phyloP scores from a whole-genome alignment of 257 asterid genomes.

The Ajuga chamaepitys region DNA sequence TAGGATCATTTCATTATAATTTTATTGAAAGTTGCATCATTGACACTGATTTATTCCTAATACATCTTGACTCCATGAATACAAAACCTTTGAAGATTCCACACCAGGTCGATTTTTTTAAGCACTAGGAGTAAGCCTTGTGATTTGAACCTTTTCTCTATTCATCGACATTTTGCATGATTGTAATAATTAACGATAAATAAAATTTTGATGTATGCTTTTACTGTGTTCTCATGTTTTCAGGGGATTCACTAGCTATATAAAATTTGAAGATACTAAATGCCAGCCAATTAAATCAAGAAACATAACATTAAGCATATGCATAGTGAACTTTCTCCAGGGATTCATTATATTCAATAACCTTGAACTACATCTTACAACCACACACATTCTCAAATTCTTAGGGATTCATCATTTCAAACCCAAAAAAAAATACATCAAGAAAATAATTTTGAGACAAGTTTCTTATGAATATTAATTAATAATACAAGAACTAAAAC shows the following conservation, averaged over 20 bases:
- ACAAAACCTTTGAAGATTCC: not conserved
- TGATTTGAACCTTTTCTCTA: constrained; percentile 1
- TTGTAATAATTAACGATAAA: constrained; percentile 6
- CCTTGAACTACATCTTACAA: not conserved
- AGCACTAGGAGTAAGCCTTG: not conserved
- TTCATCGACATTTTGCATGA: constrained; percentile 2
- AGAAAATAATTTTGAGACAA: not conserved
- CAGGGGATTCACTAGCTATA: not conserved
- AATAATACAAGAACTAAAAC: constrained; percentile 6
- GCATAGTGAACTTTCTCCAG: not conserved
- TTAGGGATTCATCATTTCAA: not conserved
- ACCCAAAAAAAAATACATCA: not conserved
- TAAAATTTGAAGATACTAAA: not conserved
- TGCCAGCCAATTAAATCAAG: not conserved
- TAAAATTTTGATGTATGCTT: not conserved
- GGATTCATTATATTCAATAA: not conserved
- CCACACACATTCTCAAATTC: not conserved
- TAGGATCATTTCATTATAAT: not conserved
- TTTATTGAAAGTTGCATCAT: not conserved
- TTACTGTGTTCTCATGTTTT: not conserved
- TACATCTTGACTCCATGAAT: not conserved
- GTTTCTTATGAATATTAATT: not conserved
- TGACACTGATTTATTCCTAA: not conserved
- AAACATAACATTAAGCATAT: not conserved
- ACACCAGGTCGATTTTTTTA: not conserved